These are phyloP conservation scores for Phytophthora meadii DNA, from an alignment of 352 stramenopile genomes.

Conservation along the genomic window DNA sequence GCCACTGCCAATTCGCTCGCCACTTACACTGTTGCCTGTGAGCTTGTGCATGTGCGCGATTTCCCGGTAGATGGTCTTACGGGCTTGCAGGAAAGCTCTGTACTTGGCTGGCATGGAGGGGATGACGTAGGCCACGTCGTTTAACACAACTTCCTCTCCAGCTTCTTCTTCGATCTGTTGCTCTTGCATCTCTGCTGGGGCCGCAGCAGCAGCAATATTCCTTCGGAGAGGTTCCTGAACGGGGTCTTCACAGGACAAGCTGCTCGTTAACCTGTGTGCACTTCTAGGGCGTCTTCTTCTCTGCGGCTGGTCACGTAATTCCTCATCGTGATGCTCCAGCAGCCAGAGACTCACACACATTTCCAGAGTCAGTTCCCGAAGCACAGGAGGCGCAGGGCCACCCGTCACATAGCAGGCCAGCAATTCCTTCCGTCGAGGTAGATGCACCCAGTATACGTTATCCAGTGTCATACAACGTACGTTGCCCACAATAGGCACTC, in stretches of 20 bases:
- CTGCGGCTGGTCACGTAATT: slow-evolving; percentile 28
- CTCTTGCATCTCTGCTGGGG: neutral
- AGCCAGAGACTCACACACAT: slow-evolving; percentile 89
- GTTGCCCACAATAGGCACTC: slow-evolving; percentile 55
- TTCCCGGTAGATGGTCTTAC: slow-evolving; percentile 94
- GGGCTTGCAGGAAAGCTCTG: slow-evolving; percentile 90
- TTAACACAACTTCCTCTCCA: slow-evolving; percentile 23
- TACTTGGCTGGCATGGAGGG: slow-evolving; percentile 94
- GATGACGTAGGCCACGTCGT: slow-evolving; percentile 56
- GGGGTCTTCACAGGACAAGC: slow-evolving; percentile 47
- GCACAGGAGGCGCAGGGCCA: slow-evolving; percentile 11
- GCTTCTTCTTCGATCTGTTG: slow-evolving; percentile 18
- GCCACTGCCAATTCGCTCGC: slow-evolving; percentile 76
- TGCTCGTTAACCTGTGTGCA: slow-evolving; percentile 7
- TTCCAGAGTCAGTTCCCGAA: slow-evolving; percentile 83
- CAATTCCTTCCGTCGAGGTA: slow-evolving; percentile 67
- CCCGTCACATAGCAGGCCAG: slow-evolving; percentile 72
- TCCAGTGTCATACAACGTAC: slow-evolving; percentile 72
- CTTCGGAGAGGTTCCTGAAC: slow-evolving; percentile 34
- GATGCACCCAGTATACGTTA: slow-evolving; percentile 82
- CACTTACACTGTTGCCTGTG: slow-evolving; percentile 81
- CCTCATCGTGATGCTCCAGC: slow-evolving; percentile 72
- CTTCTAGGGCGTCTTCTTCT: slow-evolving; percentile 10
- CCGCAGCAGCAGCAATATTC: slow-evolving; percentile 7
- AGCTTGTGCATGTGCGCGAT: slow-evolving; percentile 96